These are phyloP conservation scores for Planoprotostelium fungivorum DNA, from an alignment of 78 protist species.

Conservation along the genomic window DNA sequence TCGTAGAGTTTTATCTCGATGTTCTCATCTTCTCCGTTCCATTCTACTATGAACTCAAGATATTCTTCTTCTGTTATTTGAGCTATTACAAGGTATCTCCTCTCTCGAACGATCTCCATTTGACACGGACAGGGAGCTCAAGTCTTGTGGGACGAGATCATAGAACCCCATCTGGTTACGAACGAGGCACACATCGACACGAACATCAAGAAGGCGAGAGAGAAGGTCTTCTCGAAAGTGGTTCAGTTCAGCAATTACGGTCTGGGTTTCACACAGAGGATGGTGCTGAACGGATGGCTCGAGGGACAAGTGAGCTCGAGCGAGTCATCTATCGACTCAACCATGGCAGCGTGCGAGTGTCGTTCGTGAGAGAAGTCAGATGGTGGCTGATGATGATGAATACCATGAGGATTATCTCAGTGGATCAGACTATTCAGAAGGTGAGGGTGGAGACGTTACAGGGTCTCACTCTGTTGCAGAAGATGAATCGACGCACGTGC, in stretches of 20 bases:
- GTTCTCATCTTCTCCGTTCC: background rate
- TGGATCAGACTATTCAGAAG: too few species aligned
- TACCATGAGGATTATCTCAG: too few species aligned
- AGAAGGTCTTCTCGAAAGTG: background rate
- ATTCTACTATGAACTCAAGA: background rate
- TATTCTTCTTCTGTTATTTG: background rate
- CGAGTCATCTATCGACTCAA: too few species aligned
- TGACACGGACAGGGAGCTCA: background rate
- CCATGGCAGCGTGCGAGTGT: too few species aligned
- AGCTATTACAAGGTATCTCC: background rate
- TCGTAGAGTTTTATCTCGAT: background rate
- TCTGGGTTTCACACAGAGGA: background rate
- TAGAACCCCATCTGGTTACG: background rate
- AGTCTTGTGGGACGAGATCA: background rate
- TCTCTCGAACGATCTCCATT: background rate
- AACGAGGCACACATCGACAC: background rate
- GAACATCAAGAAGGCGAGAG: background rate
- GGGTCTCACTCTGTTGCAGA: too few species aligned
- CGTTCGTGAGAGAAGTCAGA: too few species aligned
- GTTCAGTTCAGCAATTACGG: background rate
- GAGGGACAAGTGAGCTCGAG: too few species aligned
- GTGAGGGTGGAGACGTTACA: too few species aligned
- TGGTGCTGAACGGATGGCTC: background rate
- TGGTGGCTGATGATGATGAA: too few species aligned
- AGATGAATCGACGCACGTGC: too few species aligned